Percentiles rank a stretch among this genome's conserved stretches.
Conservation (phyloP, 345 rosid genomes). For the Atalantia buxifolia region DNA sequence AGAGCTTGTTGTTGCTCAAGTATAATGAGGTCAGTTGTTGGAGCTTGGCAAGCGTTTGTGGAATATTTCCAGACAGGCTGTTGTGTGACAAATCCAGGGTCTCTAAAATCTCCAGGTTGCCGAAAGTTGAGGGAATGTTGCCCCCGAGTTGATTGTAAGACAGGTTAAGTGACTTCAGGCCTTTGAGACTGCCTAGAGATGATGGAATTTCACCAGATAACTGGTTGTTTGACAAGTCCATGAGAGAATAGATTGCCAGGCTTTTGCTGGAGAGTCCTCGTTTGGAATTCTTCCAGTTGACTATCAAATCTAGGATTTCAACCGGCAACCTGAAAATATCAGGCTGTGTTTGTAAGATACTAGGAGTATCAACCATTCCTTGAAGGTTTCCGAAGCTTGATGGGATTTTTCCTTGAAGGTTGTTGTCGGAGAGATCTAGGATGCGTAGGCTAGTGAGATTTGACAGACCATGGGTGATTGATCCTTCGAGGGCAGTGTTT, state of each 20-base stretch:
- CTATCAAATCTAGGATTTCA: conserved; percentile 9
- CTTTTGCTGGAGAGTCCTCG: conserved; percentile 20
- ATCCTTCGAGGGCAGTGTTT: conserved; percentile 28
- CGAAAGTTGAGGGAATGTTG: conserved; percentile 24
- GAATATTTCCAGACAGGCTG: conserved; percentile 26
- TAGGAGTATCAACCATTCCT: conserved; percentile 22
- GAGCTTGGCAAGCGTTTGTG: conserved; percentile 25
- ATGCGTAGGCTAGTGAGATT: conserved; percentile 29
- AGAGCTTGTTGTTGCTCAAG: conserved; percentile 37
- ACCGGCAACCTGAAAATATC: not conserved
- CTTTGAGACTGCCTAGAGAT: conserved; percentile 28
- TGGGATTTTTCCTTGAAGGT: conserved; percentile 26
- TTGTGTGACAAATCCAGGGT: conserved; percentile 40
- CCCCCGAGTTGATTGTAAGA: conserved; percentile 34
- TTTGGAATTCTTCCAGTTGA: conserved; percentile 35
- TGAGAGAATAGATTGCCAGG: conserved; percentile 21
- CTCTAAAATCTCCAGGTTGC: conserved; percentile 24
- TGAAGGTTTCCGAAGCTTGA: conserved; percentile 31
- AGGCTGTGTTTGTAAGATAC: not conserved
- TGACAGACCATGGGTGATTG: conserved; percentile 27
- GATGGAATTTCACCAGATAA: conserved; percentile 34
- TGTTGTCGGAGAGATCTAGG: conserved; percentile 35
- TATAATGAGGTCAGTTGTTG: conserved; percentile 15
- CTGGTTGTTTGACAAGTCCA: conserved; percentile 41
- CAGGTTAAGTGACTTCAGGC: conserved; percentile 30